Conservation (phyloP, 805 yeast genomes). For the Ogataea henricii region DNA sequence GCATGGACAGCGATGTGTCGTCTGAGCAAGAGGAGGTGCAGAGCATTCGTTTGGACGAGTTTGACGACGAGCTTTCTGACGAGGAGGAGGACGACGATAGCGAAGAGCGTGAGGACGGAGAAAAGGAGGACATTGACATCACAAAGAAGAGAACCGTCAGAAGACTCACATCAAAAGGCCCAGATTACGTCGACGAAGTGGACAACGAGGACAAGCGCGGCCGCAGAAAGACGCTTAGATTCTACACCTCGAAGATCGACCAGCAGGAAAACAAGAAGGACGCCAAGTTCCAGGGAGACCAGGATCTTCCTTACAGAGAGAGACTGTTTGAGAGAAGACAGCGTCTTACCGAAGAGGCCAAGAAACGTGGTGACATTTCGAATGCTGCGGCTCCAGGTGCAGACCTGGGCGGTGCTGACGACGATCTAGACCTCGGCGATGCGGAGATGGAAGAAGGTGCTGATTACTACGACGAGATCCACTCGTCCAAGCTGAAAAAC, state of each 20-base stretch:
- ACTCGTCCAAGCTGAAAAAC: conserved; percentile 46
- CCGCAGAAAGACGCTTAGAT: conserved; percentile 80
- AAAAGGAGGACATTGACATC: conserved; percentile 54
- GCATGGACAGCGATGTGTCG: conserved; percentile 18
- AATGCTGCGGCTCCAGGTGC: conserved; percentile 48
- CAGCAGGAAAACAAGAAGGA: conserved; percentile 68
- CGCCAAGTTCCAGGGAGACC: conserved; percentile 74
- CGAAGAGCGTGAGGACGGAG: conserved; percentile 39
- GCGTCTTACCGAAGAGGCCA: conserved; percentile 83
- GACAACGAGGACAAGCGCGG: conserved; percentile 85
- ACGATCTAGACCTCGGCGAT: conserved; percentile 52
- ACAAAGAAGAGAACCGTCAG: conserved; percentile 55
- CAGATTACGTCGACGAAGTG: conserved; percentile 71
- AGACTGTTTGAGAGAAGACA: conserved; percentile 88
- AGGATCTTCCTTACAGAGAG: conserved; percentile 89
- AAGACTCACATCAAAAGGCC: conserved; percentile 41
- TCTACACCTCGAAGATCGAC: conserved; percentile 96
- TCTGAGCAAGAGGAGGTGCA: conserved; percentile 4
- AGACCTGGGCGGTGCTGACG: conserved; percentile 49
- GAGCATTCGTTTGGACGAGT: conserved; percentile 16
- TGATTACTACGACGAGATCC: conserved; percentile 60
- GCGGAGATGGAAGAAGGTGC: conserved; percentile 43
- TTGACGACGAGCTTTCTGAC: conserved; percentile 18
- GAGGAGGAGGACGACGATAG: conserved; percentile 25
- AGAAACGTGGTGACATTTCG: conserved; percentile 70